Evolutionary conservation across 768 basidiomycete genomes (phyloP).

Genomic region (Tricholoma hemisulphureum): DNA sequence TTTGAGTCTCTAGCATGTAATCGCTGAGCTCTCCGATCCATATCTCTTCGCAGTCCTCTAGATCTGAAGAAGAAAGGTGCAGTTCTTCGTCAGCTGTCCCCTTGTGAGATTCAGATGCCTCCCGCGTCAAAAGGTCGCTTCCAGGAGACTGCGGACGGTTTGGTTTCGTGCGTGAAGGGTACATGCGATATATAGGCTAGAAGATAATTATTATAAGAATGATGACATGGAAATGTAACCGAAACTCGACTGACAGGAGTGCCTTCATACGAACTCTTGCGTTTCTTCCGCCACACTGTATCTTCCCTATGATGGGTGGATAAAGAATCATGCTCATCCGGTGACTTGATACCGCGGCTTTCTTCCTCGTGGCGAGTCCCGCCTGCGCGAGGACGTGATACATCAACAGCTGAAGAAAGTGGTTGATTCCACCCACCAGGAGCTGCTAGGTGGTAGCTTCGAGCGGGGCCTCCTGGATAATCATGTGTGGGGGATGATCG

Average conservation of each 20-base stretch:
- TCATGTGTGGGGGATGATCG: slow-evolving; percentile 23
- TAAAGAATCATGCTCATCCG: neutral
- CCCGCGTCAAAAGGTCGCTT: slow-evolving; percentile 24
- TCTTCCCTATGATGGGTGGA: neutral
- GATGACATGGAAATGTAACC: slow-evolving; percentile 9
- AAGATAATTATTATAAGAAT: neutral
- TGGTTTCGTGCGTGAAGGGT: slow-evolving; percentile 38
- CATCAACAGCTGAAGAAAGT: neutral
- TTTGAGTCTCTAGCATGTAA: slow-evolving; percentile 70
- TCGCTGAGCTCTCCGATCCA: slow-evolving; percentile 70
- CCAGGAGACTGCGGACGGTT: slow-evolving; percentile 27
- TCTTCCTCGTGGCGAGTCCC: neutral
- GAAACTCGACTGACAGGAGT: neutral
- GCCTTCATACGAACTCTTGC: neutral
- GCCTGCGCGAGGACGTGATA: neutral
- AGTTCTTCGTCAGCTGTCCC: slow-evolving; percentile 41
- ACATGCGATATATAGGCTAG: slow-evolving; percentile 43
- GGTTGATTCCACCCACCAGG: neutral
- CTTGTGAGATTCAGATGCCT: slow-evolving; percentile 26
- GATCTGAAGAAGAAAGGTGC: slow-evolving; percentile 64
- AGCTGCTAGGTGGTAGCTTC: slow-evolving; percentile 6
- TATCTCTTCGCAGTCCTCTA: slow-evolving; percentile 77
- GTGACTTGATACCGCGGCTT: neutral
- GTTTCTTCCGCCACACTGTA: neutral
- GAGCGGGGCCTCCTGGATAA: slow-evolving; percentile 3